Evolutionary conservation across 805 yeast genomes (phyloP).

Genomic region (Metschnikowia kunwiensis): DNA sequence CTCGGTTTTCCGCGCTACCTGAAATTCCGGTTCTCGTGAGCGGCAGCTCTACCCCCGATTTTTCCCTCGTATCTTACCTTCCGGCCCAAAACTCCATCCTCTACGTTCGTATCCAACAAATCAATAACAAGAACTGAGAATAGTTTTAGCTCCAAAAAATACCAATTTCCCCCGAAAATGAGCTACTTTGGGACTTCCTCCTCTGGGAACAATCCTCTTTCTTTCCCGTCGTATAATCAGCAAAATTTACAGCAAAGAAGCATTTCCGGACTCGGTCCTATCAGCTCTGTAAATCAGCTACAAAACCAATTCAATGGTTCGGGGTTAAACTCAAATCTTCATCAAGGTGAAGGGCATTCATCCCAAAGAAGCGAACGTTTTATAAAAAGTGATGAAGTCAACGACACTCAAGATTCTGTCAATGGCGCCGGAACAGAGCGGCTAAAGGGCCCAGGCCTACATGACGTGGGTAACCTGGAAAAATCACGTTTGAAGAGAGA

Average conservation of each 20-base stretch:
- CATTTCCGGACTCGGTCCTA: constrained; percentile 10
- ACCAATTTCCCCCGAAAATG: too few relatives aligned
- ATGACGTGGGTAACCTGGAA: not conserved
- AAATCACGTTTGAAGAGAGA: constrained; percentile 20
- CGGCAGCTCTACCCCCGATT: constrained; percentile 7
- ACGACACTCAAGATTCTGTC: too few relatives aligned
- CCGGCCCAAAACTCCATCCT: constrained; percentile 5
- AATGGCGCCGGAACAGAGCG: constrained; percentile 1
- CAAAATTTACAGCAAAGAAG: constrained; percentile 12
- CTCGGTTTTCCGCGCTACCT: constrained; percentile 11
- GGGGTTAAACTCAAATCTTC: constrained; percentile 4
- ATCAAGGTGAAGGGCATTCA: not conserved
- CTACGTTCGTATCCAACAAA: too few relatives aligned
- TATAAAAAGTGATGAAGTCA: not conserved
- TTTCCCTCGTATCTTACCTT: constrained; percentile 5
- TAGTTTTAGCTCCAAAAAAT: too few relatives aligned
- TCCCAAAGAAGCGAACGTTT: not conserved
- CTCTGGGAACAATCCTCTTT: constrained; percentile 19
- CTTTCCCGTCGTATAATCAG: constrained; percentile 26
- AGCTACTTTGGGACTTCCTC: constrained; percentile 19
- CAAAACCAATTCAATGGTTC: constrained; percentile 12
- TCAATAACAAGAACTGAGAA: too few relatives aligned
- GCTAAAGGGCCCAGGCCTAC: constrained; percentile 2
- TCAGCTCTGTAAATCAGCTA: constrained; percentile 7
- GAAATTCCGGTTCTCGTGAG: too few relatives aligned